A percentile compares a stretch with the other conserved stretches of the same genome.
phyloP scores from a whole-genome alignment of 1,139 yeast species.

The Yamadazyma atmosphaerica region DNA sequence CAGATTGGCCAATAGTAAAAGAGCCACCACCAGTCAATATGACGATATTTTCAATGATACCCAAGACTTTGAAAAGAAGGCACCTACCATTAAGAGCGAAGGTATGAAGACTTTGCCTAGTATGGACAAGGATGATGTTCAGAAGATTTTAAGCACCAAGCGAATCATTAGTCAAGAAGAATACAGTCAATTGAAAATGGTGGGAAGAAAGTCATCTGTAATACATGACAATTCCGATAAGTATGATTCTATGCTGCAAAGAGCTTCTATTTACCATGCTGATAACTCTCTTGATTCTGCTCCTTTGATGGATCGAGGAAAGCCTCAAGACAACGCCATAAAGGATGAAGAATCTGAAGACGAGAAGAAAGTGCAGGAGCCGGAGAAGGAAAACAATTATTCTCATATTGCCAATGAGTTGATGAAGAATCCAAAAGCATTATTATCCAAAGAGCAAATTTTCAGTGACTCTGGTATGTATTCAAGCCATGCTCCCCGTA shows the following conservation, averaged over 20 bases:
- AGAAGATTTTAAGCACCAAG: conserved; percentile 40
- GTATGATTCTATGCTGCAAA: conserved; percentile 37
- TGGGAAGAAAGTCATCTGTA: conserved; percentile 34
- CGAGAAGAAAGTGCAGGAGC: not conserved
- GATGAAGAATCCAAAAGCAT: conserved; percentile 34
- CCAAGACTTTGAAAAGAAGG: conserved; percentile 4
- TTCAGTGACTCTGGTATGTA: conserved; percentile 32
- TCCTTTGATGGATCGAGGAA: conserved; percentile 12
- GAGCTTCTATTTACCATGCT: conserved; percentile 38
- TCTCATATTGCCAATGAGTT: conserved; percentile 39
- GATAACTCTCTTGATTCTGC: conserved; percentile 33
- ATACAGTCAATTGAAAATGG: conserved; percentile 36
- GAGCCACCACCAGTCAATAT: conserved; percentile 37
- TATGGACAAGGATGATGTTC: conserved; percentile 50
- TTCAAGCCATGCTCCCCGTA: conserved; percentile 15
- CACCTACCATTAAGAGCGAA: conserved; percentile 40
- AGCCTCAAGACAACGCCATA: no score
- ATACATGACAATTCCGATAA: conserved; percentile 28
- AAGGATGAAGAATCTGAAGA: conserved; percentile 1
- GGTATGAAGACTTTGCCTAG: conserved; percentile 50
- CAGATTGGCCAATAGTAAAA: conserved; percentile 17
- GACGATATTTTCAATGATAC: conserved; percentile 45
- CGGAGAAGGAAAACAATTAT: conserved; percentile 8
- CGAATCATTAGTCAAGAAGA: conserved; percentile 45
- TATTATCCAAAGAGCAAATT: conserved; percentile 35